Conservation (phyloP, 2,329 filamentous ascomycete species). For the Tolypocladium album region DNA sequence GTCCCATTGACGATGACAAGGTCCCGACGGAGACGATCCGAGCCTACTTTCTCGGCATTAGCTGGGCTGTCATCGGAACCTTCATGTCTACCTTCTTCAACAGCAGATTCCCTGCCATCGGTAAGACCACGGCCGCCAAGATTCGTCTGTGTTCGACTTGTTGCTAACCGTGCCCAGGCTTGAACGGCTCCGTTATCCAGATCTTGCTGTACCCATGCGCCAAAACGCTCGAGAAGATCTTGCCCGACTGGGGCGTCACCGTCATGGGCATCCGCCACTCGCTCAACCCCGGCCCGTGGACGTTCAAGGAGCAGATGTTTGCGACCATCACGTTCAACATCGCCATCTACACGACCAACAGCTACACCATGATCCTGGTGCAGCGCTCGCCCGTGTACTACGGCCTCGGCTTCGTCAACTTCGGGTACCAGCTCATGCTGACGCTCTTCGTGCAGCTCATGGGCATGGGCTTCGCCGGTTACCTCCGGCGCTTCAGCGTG, state of each 20-base stretch:
- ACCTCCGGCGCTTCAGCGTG: conserved; percentile 37
- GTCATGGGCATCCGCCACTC: conserved; percentile 28
- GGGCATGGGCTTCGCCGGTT: conserved; percentile 43
- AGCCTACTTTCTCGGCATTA: conserved; percentile 28
- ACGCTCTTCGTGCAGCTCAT: conserved; percentile 38
- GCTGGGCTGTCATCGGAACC: conserved; percentile 8
- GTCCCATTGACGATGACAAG: conserved; percentile 21
- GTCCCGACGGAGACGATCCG: conserved; percentile 29
- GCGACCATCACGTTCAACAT: conserved; percentile 48
- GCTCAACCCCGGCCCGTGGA: conserved; percentile 44
- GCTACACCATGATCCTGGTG: conserved; percentile 34
- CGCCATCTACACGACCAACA: conserved; percentile 32
- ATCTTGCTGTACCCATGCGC: conserved; percentile 36
- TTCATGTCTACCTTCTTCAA: conserved; percentile 31
- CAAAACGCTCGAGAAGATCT: conserved; percentile 26
- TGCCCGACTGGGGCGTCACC: conserved; percentile 34
- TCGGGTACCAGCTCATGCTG: conserved; percentile 36
- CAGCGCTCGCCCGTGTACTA: conserved; percentile 34
- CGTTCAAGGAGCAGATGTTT: conserved; percentile 50
- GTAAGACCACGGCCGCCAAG: neutral
- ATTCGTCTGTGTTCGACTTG: neutral
- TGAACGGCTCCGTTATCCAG: conserved; percentile 28
- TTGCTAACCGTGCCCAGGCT: conserved; percentile 7
- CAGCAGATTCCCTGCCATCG: conserved; percentile 26
- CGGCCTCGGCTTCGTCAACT: conserved; percentile 25